Evolutionary conservation across 352 stramenopile genomes (phyloP).

Genomic region (Phytophthora megakarya): DNA sequence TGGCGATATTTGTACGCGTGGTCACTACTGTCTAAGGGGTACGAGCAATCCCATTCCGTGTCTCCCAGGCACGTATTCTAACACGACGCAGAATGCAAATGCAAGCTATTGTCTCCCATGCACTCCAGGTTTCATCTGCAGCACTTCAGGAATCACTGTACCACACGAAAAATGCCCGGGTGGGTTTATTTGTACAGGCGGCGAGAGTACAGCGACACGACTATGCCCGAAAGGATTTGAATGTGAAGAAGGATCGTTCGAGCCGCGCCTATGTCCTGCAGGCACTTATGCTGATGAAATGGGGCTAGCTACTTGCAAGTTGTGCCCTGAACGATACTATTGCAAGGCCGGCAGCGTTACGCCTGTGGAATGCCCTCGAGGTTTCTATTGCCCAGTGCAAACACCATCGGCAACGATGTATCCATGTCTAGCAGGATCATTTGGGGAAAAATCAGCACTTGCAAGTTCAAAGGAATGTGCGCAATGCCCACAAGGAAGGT

Average conservation of each 20-base stretch:
- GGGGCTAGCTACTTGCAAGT: slow-evolving; percentile 60
- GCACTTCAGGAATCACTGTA: slow-evolving; percentile 48
- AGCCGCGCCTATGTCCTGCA: slow-evolving; percentile 58
- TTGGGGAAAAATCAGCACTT: slow-evolving; percentile 51
- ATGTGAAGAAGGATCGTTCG: slow-evolving; percentile 66
- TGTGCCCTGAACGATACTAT: slow-evolving; percentile 77
- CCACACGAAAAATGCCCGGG: slow-evolving; percentile 55
- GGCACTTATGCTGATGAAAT: slow-evolving; percentile 72
- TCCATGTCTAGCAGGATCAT: slow-evolving; percentile 66
- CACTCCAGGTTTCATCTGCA: slow-evolving; percentile 63
- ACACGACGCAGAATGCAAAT: slow-evolving; percentile 65
- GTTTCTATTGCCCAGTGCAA: slow-evolving; percentile 77
- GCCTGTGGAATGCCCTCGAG: slow-evolving; percentile 60
- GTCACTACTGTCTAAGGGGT: slow-evolving; percentile 79
- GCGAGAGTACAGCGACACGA: slow-evolving; percentile 55
- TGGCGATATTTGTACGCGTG: slow-evolving; percentile 67
- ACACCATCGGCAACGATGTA: slow-evolving; percentile 54
- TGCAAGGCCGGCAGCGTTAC: slow-evolving; percentile 52
- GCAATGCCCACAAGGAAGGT: slow-evolving; percentile 71
- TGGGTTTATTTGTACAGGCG: slow-evolving; percentile 67
- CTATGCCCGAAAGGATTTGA: slow-evolving; percentile 72
- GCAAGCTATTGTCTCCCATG: slow-evolving; percentile 73
- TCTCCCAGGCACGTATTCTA: slow-evolving; percentile 70
- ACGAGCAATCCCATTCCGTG: slow-evolving; percentile 86
- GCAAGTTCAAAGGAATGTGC: slow-evolving; percentile 49